Evolutionary conservation across 495 filamentous ascomycete genomes (phyloP).

Genomic region (Bombardia bombarda): DNA sequence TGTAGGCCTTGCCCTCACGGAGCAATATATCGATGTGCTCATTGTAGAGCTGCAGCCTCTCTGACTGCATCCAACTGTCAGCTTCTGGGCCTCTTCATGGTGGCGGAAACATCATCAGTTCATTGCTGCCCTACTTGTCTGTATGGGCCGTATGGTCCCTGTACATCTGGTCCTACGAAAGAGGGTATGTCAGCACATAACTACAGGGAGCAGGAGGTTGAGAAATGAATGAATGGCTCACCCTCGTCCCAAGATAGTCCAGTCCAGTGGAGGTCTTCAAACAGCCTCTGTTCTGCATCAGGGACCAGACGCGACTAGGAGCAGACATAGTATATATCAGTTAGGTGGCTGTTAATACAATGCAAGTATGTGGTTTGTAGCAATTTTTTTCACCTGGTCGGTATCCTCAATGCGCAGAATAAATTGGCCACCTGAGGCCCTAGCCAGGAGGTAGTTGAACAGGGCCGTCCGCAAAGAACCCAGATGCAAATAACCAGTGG

Average conservation of each 20-base stretch:
- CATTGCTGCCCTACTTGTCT: slow-evolving; percentile 51
- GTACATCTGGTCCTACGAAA: slow-evolving; percentile 61
- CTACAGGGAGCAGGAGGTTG: not conserved
- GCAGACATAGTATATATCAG: too few relatives aligned
- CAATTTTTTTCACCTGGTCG: slow-evolving; percentile 59
- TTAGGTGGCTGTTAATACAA: too few relatives aligned
- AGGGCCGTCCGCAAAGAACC: slow-evolving; percentile 86
- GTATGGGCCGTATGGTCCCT: slow-evolving; percentile 78
- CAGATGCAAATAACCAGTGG: slow-evolving; percentile 87
- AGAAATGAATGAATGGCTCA: slow-evolving; percentile 20
- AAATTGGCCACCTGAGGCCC: slow-evolving; percentile 86
- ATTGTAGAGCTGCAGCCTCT: slow-evolving; percentile 67
- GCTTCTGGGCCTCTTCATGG: not conserved
- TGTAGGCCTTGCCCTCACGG: slow-evolving; percentile 66
- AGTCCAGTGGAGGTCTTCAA: slow-evolving; percentile 77
- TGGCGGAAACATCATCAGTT: not conserved
- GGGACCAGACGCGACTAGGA: slow-evolving; percentile 41
- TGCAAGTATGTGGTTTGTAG: not conserved
- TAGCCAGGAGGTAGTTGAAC: slow-evolving; percentile 86
- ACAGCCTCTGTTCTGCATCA: slow-evolving; percentile 68
- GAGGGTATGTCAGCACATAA: not conserved
- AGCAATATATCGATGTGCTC: slow-evolving; percentile 65
- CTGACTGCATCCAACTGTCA: slow-evolving; percentile 49
- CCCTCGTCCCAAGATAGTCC: slow-evolving; percentile 95
- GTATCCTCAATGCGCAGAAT: slow-evolving; percentile 91